Percentiles rank a stretch among this genome's conserved stretches.
These are phyloP conservation scores for Acanthamoeba lenticulata DNA, from an alignment of 208 protist species.

Conservation along the genomic window DNA sequence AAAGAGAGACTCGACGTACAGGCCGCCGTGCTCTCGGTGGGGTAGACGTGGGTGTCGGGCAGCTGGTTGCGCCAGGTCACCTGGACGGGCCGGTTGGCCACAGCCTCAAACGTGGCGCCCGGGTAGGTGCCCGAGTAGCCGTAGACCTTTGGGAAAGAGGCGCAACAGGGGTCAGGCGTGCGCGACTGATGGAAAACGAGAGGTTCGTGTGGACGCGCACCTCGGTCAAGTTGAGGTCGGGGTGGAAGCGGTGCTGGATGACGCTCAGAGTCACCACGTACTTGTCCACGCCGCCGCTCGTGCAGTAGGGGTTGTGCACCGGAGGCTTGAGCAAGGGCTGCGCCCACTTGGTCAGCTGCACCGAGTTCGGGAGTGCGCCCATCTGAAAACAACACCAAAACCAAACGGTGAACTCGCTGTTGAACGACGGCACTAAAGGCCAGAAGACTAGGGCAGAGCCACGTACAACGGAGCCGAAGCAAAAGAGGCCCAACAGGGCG, in stretches of 20 bases:
- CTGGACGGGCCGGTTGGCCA: neutral
- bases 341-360: slow-evolving; percentile 2
- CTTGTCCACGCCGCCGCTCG: neutral
- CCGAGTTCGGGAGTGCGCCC: neutral
- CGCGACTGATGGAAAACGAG: neutral
- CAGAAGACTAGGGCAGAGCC: neutral
- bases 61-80: slow-evolving; percentile 34
- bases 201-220: neutral
- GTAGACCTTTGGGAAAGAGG: neutral
- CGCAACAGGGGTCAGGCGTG: neutral
- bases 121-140: slow-evolving; percentile 29
- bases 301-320: neutral
- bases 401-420: neutral
- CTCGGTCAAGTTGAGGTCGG: neutral
- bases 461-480: neutral
- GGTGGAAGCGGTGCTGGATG: slow-evolving; percentile 26
- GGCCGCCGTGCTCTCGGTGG: neutral
- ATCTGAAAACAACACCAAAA: neutral
- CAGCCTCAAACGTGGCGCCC: slow-evolving; percentile 1
- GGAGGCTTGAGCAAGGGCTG: slow-evolving; percentile 34
- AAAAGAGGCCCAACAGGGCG: too few species aligned
- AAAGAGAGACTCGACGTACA: neutral
- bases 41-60: neutral
- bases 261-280: neutral
- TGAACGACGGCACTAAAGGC: neutral